These are phyloP conservation scores for Xerophyta viscosa DNA, from an alignment of 106 monocot species.

Conservation along the genomic window DNA sequence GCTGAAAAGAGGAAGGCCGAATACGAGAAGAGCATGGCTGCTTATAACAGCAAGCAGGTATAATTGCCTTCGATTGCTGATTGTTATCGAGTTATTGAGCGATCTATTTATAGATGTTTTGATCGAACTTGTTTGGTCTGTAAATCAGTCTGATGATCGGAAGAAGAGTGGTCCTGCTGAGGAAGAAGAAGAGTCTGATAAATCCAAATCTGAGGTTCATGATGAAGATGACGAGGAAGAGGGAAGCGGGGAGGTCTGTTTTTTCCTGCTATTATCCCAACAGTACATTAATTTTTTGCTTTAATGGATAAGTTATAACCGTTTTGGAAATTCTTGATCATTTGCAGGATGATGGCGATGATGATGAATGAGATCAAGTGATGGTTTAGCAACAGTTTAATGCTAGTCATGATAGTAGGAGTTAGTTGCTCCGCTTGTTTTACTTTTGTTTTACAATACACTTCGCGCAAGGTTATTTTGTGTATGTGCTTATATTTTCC, in stretches of 20 bases:
- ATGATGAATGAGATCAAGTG: too few relatives aligned
- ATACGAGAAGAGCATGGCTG: slow-evolving; percentile 53
- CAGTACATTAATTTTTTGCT: too few relatives aligned
- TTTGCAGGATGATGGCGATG: too few relatives aligned
- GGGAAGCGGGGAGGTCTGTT: background rate
- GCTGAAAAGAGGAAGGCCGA: slow-evolving; percentile 76
- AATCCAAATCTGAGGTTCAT: slow-evolving; percentile 73
- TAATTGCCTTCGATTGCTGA: too few relatives aligned
- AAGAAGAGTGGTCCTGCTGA: slow-evolving; percentile 24
- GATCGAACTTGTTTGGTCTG: background rate
- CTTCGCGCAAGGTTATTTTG: background rate
- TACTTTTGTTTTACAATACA: too few relatives aligned
- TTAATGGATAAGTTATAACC: too few relatives aligned
- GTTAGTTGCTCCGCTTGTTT: too few relatives aligned
- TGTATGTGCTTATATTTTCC: background rate
- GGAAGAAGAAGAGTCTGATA: slow-evolving; percentile 69
- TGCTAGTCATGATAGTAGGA: background rate
- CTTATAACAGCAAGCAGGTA: slow-evolving; percentile 57
- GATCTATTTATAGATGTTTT: too few relatives aligned
- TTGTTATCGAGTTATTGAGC: too few relatives aligned
- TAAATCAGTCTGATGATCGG: background rate
- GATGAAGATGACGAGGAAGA: slow-evolving; percentile 59
- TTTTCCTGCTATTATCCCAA: too few relatives aligned
- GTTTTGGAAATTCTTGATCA: too few relatives aligned
- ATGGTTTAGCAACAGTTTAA: too few relatives aligned